phyloP scores from a whole-genome alignment of 1,284 basidiomycete species.

The Anthracocystis panici-leucophaei region DNA sequence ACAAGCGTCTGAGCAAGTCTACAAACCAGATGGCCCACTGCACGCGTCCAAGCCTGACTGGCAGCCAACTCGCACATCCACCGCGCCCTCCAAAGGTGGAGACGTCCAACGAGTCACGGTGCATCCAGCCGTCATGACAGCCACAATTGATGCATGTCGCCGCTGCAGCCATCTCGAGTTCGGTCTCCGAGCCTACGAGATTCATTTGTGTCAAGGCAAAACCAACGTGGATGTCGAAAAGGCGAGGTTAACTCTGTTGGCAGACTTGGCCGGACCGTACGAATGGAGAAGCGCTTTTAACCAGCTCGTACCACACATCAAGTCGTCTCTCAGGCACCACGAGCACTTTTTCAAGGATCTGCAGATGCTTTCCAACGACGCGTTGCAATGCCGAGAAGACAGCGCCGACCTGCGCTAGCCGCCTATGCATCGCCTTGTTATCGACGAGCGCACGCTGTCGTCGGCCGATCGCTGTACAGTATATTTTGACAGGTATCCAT shows the following conservation, averaged over 20 bases:
- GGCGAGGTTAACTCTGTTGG: slow-evolving; percentile 21
- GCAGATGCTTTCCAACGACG: slow-evolving; percentile 3
- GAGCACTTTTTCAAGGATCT: slow-evolving; percentile 20
- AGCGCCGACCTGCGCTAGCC: slow-evolving; percentile 6
- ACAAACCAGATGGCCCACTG: slow-evolving; percentile 4
- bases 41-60: background rate
- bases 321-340: slow-evolving; percentile 8
- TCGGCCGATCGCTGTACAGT: no score
- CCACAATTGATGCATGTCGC: slow-evolving; percentile 31
- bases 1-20: slow-evolving; percentile 9
- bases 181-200: slow-evolving; percentile 22
- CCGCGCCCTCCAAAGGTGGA: background rate
- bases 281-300: slow-evolving; percentile 19
- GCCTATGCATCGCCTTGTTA: background rate
- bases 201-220: slow-evolving; percentile 13
- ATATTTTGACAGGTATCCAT: no score
- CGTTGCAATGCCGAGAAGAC: background rate
- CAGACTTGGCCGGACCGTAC: slow-evolving; percentile 19
- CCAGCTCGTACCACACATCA: slow-evolving; percentile 4
- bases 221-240: slow-evolving; percentile 18
- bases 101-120: slow-evolving; percentile 5
- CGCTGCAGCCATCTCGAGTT: slow-evolving; percentile 18
- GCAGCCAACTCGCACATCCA: background rate
- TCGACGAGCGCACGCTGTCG: no score
- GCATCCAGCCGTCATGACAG: slow-evolving; percentile 18